These are phyloP conservation scores for Clonostachys byssicola DNA, from an alignment of 2,329 filamentous ascomycete genomes.

Conservation along the genomic window DNA sequence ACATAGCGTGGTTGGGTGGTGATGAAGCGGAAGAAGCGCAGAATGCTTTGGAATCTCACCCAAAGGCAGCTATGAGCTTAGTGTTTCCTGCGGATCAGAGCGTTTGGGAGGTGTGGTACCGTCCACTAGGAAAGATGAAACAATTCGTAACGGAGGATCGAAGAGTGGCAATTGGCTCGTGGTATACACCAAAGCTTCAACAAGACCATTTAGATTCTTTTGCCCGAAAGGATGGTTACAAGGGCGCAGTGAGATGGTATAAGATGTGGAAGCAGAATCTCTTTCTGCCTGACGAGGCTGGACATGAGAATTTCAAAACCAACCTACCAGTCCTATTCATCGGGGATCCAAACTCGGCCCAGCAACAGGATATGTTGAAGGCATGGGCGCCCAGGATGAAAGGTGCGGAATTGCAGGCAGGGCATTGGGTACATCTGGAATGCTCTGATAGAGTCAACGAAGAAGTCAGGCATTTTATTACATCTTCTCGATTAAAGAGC, in stretches of 20 bases:
- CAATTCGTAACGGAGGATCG: conserved; percentile 14
- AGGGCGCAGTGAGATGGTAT: conserved; percentile 21
- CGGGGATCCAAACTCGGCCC: conserved; percentile 6
- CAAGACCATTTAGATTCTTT: conserved; percentile 14
- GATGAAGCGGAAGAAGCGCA: conserved; percentile 7
- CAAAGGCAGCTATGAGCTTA: conserved; percentile 16
- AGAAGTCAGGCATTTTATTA: conserved; percentile 6
- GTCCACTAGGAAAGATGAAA: conserved; percentile 17
- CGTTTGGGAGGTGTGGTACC: conserved; percentile 17
- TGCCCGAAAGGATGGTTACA: conserved; percentile 13
- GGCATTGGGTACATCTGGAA: conserved; percentile 29
- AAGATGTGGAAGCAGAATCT: conserved; percentile 21
- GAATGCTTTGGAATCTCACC: conserved; percentile 12
- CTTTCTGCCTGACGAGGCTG: conserved; percentile 14
- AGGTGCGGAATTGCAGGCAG: conserved; percentile 21
- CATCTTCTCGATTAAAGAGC: background rate
- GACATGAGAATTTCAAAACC: conserved; percentile 7
- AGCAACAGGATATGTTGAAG: conserved; percentile 16
- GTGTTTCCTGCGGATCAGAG: conserved; percentile 15
- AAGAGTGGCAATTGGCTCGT: conserved; percentile 12
- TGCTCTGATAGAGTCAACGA: background rate
- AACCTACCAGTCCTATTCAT: conserved; percentile 14
- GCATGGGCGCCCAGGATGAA: conserved; percentile 25
- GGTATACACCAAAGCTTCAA: conserved; percentile 15
- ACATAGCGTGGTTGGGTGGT: conserved; percentile 18